Percentiles rank a stretch among this genome's conserved stretches.
Evolutionary conservation across 2,329 filamentous ascomycete species (phyloP).

Genomic region (Fragosphaeria purpurea): DNA sequence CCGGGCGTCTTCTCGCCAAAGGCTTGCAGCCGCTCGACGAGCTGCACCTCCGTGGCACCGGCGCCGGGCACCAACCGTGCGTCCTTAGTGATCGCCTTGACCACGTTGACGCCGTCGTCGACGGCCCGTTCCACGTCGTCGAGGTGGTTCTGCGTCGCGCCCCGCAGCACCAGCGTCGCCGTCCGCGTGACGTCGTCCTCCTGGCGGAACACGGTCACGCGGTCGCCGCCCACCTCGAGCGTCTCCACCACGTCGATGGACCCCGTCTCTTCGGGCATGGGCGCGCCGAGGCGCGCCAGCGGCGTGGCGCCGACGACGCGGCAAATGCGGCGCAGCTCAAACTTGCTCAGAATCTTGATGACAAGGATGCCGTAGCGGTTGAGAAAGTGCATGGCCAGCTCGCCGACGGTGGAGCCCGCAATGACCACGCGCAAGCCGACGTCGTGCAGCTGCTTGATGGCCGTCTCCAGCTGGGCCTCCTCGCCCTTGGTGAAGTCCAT

Average conservation of each 20-base stretch:
- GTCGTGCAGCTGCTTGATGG: constrained; percentile 93
- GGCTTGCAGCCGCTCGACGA: constrained; percentile 83
- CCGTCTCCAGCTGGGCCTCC: constrained; percentile 78
- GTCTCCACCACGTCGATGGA: constrained; percentile 92
- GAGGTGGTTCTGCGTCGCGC: constrained; percentile 94
- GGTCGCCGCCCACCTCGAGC: constrained; percentile 92
- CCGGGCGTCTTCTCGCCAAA: constrained; percentile 89
- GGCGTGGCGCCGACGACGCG: constrained; percentile 93
- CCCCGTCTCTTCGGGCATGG: constrained; percentile 99
- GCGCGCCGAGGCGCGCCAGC: constrained; percentile 87
- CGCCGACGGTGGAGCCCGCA: constrained; percentile 86
- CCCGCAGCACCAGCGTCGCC: constrained; percentile 85
- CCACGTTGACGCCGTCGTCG: constrained; percentile 95
- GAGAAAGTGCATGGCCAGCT: constrained; percentile 93
- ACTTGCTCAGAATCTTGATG: constrained; percentile 96
- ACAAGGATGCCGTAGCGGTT: constrained; percentile 94
- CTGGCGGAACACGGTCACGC: constrained; percentile 96
- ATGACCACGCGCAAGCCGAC: constrained; percentile 86
- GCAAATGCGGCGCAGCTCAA: constrained; percentile 89
- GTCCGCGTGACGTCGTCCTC: constrained; percentile 88
- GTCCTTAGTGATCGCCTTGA: constrained; percentile 96
- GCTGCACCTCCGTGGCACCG: constrained; percentile 86
- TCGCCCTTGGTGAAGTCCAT: constrained; percentile 97
- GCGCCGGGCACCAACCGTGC: constrained; percentile 84
- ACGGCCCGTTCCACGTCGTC: constrained; percentile 96